Evolutionary conservation across 2,329 filamentous ascomycete genomes (phyloP).

Genomic region (Blastomyces silverae): DNA sequence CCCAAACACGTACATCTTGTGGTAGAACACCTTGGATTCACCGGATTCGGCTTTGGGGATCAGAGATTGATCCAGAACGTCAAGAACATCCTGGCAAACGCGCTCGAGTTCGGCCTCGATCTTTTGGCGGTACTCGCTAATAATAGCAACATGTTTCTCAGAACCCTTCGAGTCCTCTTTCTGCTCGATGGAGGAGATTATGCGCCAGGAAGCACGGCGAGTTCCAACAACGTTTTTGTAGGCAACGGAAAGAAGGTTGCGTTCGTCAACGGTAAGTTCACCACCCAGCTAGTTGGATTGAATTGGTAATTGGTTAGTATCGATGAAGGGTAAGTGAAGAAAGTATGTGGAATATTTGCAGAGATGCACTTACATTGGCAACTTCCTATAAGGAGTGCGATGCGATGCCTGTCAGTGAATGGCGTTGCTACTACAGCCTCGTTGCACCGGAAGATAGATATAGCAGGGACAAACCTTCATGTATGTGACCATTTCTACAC

Average conservation of each 20-base stretch:
- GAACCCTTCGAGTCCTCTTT: constrained; percentile 99
- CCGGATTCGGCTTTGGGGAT: constrained; percentile 94
- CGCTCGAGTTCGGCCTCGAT: constrained; percentile 96
- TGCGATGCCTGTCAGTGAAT: background rate
- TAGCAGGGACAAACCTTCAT: constrained; percentile 66
- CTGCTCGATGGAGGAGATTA: constrained; percentile 99
- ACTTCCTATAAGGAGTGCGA: constrained; percentile 60
- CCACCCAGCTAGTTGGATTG: constrained; percentile 51
- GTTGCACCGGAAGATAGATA: background rate
- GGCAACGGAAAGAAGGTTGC: constrained; percentile 93
- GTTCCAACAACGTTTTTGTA: constrained; percentile 99
- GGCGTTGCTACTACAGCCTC: background rate
- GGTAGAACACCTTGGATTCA: constrained; percentile 99
- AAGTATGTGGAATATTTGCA: constrained; percentile 15
- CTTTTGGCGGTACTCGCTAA: constrained; percentile 97
- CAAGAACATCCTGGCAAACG: constrained; percentile 95
- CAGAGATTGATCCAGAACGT: constrained; percentile 85
- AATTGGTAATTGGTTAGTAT: constrained; percentile 26
- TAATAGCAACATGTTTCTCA: constrained; percentile 87
- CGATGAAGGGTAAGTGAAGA: constrained; percentile 21
- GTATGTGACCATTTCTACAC: constrained; percentile 89
- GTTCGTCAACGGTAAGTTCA: constrained; percentile 62
- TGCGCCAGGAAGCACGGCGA: constrained; percentile 96
- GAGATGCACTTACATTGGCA: constrained; percentile 62
- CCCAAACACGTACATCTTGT: constrained; percentile 79